phyloP scores from a whole-genome alignment of 306 rosid genomes.

The Prosopis cineraria region DNA sequence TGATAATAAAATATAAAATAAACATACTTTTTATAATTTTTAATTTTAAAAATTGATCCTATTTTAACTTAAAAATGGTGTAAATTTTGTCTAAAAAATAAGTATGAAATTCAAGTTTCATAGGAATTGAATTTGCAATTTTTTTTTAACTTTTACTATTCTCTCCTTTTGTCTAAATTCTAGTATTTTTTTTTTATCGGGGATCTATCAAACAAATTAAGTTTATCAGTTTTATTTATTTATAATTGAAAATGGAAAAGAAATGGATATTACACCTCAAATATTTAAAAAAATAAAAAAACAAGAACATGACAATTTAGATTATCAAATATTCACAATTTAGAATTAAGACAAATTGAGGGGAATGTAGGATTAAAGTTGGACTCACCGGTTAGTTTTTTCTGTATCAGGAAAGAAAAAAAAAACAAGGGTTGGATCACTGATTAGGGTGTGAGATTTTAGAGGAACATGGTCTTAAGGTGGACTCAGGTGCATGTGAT shows the following conservation, averaged over 20 bases:
- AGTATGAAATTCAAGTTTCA: background rate
- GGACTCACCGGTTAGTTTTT: too few relatives aligned
- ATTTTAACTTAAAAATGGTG: background rate
- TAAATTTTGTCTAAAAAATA: background rate
- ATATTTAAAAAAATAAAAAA: too few relatives aligned
- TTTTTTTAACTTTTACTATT: background rate
- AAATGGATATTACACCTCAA: too few relatives aligned
- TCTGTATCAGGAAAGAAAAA: too few relatives aligned
- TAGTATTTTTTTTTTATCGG: background rate
- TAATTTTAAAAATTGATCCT: background rate
- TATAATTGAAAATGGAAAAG: too few relatives aligned
- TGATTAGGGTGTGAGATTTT: background rate
- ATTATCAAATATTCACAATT: too few relatives aligned
- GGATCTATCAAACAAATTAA: background rate
- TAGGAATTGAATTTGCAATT: background rate
- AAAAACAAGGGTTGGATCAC: background rate
- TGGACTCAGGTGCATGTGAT: constrained; percentile 17
- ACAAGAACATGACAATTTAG: too few relatives aligned
- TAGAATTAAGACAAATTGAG: background rate
- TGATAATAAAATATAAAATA: background rate
- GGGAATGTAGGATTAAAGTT: background rate
- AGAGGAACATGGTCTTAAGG: background rate
- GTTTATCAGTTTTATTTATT: too few relatives aligned
- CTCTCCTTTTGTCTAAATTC: background rate
- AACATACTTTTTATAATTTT: background rate